Base-by-base conservation (phyloP, 2,329 filamentous ascomycete genomes). In the Plenodomus tracheiphilus region DNA sequence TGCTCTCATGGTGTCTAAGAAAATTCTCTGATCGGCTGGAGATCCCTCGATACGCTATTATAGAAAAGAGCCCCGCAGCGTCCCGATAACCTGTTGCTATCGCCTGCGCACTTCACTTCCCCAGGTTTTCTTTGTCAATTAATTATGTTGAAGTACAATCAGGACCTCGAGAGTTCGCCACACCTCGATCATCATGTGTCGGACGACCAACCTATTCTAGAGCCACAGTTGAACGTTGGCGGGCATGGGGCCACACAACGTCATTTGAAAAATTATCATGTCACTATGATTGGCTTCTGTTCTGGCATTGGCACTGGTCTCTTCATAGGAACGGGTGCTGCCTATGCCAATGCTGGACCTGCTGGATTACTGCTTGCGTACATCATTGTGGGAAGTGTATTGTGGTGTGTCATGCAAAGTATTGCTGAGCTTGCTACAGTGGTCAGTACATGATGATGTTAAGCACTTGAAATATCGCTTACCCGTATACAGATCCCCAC, bases 391-490 rank as follows among this genome's bases (percentile, higher is more conserved):
- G 74, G 75, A 19, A 62, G 72, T 59, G 62, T 85, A 37, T 71
- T 85, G 40, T 83, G 74, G 28, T 71, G 82, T 49, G 80, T 86
- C 62, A 85, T 85, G 76, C 85, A 85, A 60, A 79, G 78, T 51
- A 72, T 85, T 43, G 83, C 83, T 9, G 84, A 86, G 64, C 84
- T 86, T 81, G 79, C 74, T 37, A 76, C 55, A 17, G 47, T 60
- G 35, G 57, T 60, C n/a, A 39, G 57, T 53, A 42, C 2, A 10
- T 19, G 7, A 9, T 2, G 15, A 11, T 3, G 4, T 35, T 30
- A 9, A 1, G 10, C 18, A 1, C 2, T 6, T 4, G 19, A 11
- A 35, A 15, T 13, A n/a, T 6, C 17, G 18, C 50, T 56, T 25
- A 56, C 20, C 28, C 18, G 3, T 9, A 2, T 1, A 9, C 39